Percentiles rank a stretch among this genome's conserved stretches.
Conservation (phyloP, 2,329 filamentous ascomycete genomes). For the Penicillium sp. region DNA sequence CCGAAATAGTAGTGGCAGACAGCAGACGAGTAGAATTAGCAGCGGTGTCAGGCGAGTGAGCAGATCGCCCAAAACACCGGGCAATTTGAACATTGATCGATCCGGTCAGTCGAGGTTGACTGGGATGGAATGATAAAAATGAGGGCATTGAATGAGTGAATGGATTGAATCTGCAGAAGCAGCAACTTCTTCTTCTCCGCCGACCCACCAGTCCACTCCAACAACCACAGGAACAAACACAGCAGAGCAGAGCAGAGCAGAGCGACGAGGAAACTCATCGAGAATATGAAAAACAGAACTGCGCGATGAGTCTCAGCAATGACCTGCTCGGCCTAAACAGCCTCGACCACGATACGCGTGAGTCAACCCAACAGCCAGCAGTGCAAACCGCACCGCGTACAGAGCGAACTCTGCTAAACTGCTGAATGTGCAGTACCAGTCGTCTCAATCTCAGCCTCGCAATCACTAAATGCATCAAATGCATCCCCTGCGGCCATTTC, state of each 20-base stretch:
- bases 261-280: neutral
- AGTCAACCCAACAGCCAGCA: too few species aligned
- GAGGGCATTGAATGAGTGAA: too few species aligned
- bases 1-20: constrained; percentile 12
- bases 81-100: too few species aligned
- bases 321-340: constrained; percentile 38
- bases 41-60: neutral
- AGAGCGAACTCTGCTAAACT: too few species aligned
- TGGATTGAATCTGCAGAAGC: too few species aligned
- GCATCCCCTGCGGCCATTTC: constrained; percentile 26
- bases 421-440: constrained; percentile 33
- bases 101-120: neutral
- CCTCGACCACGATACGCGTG: constrained; percentile 35
- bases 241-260: neutral
- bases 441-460: constrained; percentile 41
- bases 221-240: too few species aligned
- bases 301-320: constrained; percentile 29
- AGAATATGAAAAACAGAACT: neutral
- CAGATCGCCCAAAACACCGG: too few species aligned
- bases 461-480: constrained; percentile 38
- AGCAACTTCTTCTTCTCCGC: neutral
- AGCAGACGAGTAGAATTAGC: constrained; percentile 4
- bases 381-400: too few species aligned
- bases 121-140: too few species aligned
- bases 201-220: too few species aligned